phyloP scores from a whole-genome alignment of 805 yeast genomes.

The Dipodascopsis uninucleata region DNA sequence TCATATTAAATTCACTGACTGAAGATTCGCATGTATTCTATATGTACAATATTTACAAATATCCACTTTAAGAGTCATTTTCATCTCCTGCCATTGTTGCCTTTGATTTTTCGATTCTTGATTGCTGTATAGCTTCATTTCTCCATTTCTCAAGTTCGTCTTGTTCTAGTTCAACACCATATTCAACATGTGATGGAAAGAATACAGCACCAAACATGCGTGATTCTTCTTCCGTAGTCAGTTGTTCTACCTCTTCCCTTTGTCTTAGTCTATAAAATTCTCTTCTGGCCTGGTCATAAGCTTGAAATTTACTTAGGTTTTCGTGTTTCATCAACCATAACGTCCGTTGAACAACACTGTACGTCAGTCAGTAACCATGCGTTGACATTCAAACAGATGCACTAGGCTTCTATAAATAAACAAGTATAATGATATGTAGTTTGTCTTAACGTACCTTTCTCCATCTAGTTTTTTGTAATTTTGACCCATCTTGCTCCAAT shows the following conservation, averaged over 20 bases:
- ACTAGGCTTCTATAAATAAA: conserved; percentile 13
- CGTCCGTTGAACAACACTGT: conserved; percentile 68
- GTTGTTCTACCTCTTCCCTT: conserved; percentile 70
- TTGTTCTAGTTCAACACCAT: conserved; percentile 71
- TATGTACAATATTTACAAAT: too few relatives aligned
- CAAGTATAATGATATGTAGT: neutral
- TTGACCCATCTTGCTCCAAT: conserved; percentile 82
- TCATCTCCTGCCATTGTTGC: conserved; percentile 4
- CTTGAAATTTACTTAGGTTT: conserved; percentile 36
- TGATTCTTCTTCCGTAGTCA: conserved; percentile 76
- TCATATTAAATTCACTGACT: too few relatives aligned
- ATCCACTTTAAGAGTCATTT: too few relatives aligned
- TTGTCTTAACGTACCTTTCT: conserved; percentile 44
- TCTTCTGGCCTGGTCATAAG: conserved; percentile 80
- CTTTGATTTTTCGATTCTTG: neutral
- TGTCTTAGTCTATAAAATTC: conserved; percentile 87
- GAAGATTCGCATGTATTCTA: too few relatives aligned
- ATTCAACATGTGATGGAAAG: conserved; percentile 57
- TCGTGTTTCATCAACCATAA: conserved; percentile 48
- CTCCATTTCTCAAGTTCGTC: conserved; percentile 66
- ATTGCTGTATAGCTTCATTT: conserved; percentile 31
- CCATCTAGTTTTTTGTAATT: conserved; percentile 75
- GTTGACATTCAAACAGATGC: too few relatives aligned
- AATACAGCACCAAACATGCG: conserved; percentile 79
- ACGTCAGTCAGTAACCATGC: conserved; percentile 4